These are phyloP conservation scores for Phytophthora ramorum DNA, from an alignment of 352 stramenopile genomes.

Conservation along the genomic window DNA sequence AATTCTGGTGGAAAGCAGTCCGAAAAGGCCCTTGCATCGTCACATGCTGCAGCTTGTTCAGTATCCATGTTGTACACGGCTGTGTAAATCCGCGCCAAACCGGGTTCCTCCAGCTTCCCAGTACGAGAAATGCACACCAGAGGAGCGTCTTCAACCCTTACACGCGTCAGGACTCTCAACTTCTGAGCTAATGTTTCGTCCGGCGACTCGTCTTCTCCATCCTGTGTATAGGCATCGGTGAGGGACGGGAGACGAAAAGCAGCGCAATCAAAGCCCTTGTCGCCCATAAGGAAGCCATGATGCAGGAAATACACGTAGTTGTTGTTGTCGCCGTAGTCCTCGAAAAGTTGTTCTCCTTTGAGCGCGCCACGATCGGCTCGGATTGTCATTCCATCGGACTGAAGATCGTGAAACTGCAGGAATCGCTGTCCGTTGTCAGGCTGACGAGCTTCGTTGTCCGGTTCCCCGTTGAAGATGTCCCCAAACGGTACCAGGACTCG, in stretches of 20 bases:
- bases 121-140: slow-evolving; percentile 42
- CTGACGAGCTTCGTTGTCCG: slow-evolving; percentile 34
- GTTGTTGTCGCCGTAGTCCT: slow-evolving; percentile 96
- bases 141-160: slow-evolving; percentile 43
- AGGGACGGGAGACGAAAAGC: slow-evolving; percentile 43
- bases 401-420: slow-evolving; percentile 63
- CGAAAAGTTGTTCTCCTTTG: slow-evolving; percentile 76
- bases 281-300: slow-evolving; percentile 91
- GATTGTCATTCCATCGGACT: slow-evolving; percentile 56
- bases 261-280: slow-evolving; percentile 92
- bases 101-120: slow-evolving; percentile 35
- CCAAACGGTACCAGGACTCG: slow-evolving; percentile 88
- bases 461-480: slow-evolving; percentile 87
- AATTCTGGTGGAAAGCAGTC: slow-evolving; percentile 44
- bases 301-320: slow-evolving; percentile 91
- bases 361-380: slow-evolving; percentile 61
- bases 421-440: slow-evolving; percentile 63
- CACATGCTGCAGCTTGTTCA: slow-evolving; percentile 32
- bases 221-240: slow-evolving; percentile 2
- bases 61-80: slow-evolving; percentile 31
- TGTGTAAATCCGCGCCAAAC: slow-evolving; percentile 43
- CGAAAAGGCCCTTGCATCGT: slow-evolving; percentile 28
- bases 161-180: slow-evolving; percentile 28
- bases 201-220: slow-evolving; percentile 5
- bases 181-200: slow-evolving; percentile 31